Percentiles rank a stretch among this genome's conserved stretches.
Conservation (phyloP, 441 rosid genomes). For the Raphanus hybrid region DNA sequence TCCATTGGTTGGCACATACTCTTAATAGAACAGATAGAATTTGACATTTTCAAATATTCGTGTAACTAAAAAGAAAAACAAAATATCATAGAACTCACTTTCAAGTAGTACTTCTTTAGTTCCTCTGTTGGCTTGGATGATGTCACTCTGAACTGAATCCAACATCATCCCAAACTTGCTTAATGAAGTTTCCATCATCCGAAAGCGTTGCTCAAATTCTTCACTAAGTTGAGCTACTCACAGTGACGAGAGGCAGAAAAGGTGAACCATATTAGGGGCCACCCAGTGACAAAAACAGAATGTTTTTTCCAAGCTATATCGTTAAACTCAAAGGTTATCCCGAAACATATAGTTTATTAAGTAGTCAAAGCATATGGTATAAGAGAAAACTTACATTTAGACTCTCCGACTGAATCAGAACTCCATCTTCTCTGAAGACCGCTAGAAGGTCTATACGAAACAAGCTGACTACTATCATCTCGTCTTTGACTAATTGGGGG, state of each 20-base stretch:
- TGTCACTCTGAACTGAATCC: slow-evolving; percentile 82
- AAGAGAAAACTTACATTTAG: slow-evolving; percentile 54
- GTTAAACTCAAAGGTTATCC: not conserved
- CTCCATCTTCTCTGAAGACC: slow-evolving; percentile 65
- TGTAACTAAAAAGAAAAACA: not conserved
- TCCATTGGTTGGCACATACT: not conserved
- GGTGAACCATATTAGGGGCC: slow-evolving; percentile 21
- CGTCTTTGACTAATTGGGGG: slow-evolving; percentile 52
- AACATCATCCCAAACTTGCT: slow-evolving; percentile 79
- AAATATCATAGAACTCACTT: slow-evolving; percentile 54
- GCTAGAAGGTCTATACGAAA: slow-evolving; percentile 59
- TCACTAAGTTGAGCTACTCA: slow-evolving; percentile 67
- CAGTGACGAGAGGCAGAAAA: slow-evolving; percentile 31
- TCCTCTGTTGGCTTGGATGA: slow-evolving; percentile 85
- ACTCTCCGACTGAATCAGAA: slow-evolving; percentile 47
- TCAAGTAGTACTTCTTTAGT: slow-evolving; percentile 73
- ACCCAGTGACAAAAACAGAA: not conserved
- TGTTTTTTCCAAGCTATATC: not conserved
- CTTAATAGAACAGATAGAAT: not conserved
- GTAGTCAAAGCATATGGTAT: not conserved
- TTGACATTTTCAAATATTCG: slow-evolving; percentile 10
- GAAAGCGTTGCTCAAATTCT: slow-evolving; percentile 76
- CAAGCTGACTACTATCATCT: slow-evolving; percentile 72
- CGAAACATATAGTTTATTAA: not conserved
- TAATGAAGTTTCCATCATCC: slow-evolving; percentile 76